A percentile compares a stretch with the other conserved stretches of the same genome.
phyloP scores from a whole-genome alignment of 768 basidiomycete genomes.

The Naganishia friedmannii region DNA sequence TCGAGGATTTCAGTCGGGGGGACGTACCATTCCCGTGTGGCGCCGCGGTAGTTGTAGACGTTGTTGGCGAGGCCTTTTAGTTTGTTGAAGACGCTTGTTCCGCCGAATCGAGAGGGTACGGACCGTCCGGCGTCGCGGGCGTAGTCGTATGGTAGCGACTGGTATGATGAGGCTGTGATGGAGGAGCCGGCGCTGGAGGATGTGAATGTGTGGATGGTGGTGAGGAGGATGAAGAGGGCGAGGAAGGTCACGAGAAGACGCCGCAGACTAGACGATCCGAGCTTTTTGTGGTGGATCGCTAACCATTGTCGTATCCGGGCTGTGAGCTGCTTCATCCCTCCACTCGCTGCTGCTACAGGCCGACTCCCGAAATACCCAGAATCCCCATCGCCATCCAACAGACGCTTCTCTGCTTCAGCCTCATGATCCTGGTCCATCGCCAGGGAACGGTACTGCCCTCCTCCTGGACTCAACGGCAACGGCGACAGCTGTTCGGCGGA shows the following conservation, averaged over 20 bases:
- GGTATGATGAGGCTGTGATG: not conserved
- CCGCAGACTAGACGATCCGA: not conserved
- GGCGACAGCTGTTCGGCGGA: not conserved
- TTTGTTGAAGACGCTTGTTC: not conserved
- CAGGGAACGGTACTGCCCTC: conserved; percentile 8
- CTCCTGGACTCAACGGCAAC: conserved; percentile 11
- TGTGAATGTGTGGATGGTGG: conserved; percentile 2
- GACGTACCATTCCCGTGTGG: not conserved
- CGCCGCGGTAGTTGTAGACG: not conserved
- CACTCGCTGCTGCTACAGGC: not conserved
- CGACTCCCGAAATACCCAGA: not conserved
- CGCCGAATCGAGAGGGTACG: not conserved
- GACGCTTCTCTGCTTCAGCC: not conserved
- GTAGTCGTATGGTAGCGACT: conserved; percentile 3
- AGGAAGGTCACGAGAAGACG: not conserved
- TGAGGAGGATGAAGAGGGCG: not conserved
- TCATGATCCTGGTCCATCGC: not conserved
- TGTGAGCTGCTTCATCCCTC: not conserved
- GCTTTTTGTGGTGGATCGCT: not conserved
- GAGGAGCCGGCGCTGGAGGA: not conserved
- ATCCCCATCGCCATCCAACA: not conserved
- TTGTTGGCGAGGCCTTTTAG: conserved; percentile 12
- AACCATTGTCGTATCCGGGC: not conserved
- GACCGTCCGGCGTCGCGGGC: not conserved
- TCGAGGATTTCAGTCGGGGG: conserved; percentile 7